phyloP scores from a whole-genome alignment of 2,329 filamentous ascomycete genomes.

The Aspergillus versicolor region DNA sequence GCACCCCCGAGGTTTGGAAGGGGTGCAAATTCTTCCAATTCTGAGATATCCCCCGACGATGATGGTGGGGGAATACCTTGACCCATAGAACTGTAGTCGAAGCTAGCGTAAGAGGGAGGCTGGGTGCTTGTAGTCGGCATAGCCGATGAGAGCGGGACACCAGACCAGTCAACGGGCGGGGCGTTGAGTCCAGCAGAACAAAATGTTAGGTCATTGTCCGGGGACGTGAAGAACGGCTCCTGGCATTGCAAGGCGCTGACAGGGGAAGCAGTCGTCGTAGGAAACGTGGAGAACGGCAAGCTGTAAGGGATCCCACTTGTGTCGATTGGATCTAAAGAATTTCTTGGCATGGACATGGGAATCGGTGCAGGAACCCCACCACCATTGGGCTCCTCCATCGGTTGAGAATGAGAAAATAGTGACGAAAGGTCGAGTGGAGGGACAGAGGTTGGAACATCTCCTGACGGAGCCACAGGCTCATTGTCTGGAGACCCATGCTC shows the following conservation, averaged over 20 bases:
- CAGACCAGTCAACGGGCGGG: slow-evolving; percentile 50
- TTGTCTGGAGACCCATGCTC: slow-evolving; percentile 49
- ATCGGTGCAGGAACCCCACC: slow-evolving; percentile 22
- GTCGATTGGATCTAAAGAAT: slow-evolving; percentile 33
- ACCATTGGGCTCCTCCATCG: slow-evolving; percentile 24
- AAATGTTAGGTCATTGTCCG: slow-evolving; percentile 42
- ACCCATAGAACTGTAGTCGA: slow-evolving; percentile 43
- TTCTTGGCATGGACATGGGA: slow-evolving; percentile 30
- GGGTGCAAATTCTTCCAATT: slow-evolving; percentile 45
- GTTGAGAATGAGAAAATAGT: slow-evolving; percentile 28
- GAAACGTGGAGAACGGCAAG: slow-evolving; percentile 37
- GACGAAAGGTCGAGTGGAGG: slow-evolving; percentile 33
- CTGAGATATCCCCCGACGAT: slow-evolving; percentile 51
- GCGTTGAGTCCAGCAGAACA: slow-evolving; percentile 40
- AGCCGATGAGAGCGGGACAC: slow-evolving; percentile 44
- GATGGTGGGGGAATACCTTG: slow-evolving; percentile 43
- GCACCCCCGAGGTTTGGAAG: slow-evolving; percentile 30
- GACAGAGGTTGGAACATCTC: slow-evolving; percentile 25
- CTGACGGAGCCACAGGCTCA: slow-evolving; percentile 27
- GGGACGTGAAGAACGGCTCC: slow-evolving; percentile 44
- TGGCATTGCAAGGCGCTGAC: slow-evolving; percentile 36
- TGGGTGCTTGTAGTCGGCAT: slow-evolving; percentile 43
- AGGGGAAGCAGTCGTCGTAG: slow-evolving; percentile 33
- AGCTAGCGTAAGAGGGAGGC: slow-evolving; percentile 47
- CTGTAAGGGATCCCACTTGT: slow-evolving; percentile 40